Evolutionary conservation across 2,329 filamentous ascomycete species (phyloP).

Genomic region (Helicocarpus griseus): DNA sequence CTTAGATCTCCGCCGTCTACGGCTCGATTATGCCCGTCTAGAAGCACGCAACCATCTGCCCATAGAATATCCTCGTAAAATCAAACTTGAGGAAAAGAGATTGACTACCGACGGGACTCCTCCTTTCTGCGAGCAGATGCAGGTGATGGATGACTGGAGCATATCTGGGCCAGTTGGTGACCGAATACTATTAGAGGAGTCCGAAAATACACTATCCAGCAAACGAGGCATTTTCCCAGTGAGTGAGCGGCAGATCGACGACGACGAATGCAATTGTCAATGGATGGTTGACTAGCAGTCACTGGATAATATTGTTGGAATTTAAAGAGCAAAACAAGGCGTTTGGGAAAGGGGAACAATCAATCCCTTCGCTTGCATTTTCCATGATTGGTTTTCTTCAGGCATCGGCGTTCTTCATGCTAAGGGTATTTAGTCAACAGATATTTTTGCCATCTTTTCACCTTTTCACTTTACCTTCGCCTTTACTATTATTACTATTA

Average conservation of each 20-base stretch:
- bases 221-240: neutral
- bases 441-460: neutral
- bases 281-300: constrained; percentile 9
- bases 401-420: constrained; percentile 1
- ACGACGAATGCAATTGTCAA: constrained; percentile 10
- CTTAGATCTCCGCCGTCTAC: constrained; percentile 11
- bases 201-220: constrained; percentile 13
- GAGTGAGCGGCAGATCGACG: neutral
- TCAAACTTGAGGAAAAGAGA: constrained; percentile 59
- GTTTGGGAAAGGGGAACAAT: neutral
- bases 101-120: constrained; percentile 30
- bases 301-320: neutral
- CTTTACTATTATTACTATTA: neutral
- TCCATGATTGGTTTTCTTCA: neutral
- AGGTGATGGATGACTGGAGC: constrained; percentile 44
- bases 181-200: neutral
- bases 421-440: neutral
- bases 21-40: constrained; percentile 15
- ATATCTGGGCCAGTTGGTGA: constrained; percentile 16
- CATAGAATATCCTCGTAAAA: constrained; percentile 43
- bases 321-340: constrained; percentile 1
- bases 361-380: neutral
- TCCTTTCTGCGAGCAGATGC: constrained; percentile 58
- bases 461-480: neutral
- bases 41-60: neutral